Percentiles rank a stretch among this genome's conserved stretches.
These are phyloP conservation scores for Tuber magnatum DNA, from an alignment of 495 filamentous ascomycete genomes.

Conservation along the genomic window DNA sequence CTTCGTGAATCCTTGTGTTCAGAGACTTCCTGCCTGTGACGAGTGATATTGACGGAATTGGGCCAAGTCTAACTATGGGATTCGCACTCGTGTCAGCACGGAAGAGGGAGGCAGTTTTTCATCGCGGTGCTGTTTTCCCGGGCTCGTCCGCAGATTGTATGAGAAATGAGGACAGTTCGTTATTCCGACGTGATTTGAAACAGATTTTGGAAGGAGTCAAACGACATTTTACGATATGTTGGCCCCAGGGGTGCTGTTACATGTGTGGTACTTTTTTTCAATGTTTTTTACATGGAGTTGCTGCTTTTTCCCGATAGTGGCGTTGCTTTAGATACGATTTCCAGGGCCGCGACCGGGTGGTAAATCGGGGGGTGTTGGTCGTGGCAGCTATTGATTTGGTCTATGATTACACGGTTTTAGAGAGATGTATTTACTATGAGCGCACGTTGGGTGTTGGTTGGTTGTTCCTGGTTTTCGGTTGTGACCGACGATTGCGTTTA, in stretches of 20 bases:
- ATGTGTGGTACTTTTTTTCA: neutral
- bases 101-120: neutral
- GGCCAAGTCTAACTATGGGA: neutral
- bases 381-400: neutral
- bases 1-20: too few relatives aligned
- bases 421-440: neutral
- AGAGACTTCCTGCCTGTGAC: too few relatives aligned
- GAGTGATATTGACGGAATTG: neutral
- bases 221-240: neutral
- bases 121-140: neutral
- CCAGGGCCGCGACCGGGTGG: neutral
- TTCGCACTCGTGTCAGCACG: neutral
- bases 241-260: neutral
- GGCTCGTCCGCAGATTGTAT: neutral
- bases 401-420: neutral
- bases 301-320: neutral
- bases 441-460: neutral
- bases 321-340: neutral
- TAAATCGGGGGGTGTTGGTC: neutral
- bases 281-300: neutral
- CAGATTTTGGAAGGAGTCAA: neutral
- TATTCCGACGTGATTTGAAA: neutral
- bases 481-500: neutral
- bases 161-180: neutral
- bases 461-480: neutral